These are phyloP conservation scores for Colletotrichum plurivorum DNA, from an alignment of 2,329 filamentous ascomycete species.

Conservation along the genomic window DNA sequence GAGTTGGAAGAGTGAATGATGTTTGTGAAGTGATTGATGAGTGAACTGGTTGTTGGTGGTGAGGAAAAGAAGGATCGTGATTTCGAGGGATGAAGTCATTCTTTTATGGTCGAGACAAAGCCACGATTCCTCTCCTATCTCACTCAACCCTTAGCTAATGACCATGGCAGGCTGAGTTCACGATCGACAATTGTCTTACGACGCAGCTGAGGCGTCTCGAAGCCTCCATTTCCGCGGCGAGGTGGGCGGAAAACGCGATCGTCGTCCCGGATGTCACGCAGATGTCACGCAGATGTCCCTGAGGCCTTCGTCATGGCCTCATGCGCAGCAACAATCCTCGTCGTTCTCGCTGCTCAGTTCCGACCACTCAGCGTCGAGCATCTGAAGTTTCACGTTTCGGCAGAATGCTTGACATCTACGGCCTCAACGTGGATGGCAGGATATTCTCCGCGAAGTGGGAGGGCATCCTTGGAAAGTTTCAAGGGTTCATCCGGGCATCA, in stretches of 20 bases:
- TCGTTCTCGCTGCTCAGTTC: no score
- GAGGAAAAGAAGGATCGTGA: constrained; percentile 1
- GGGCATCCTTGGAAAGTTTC: constrained; percentile 5
- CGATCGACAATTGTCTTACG: constrained; percentile 1
- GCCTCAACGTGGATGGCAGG: not conserved
- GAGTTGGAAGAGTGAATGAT: constrained; percentile 18
- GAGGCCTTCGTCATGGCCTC: constrained; percentile 12
- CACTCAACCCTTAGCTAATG: not conserved
- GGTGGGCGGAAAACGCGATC: constrained; percentile 15
- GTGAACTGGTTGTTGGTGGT: constrained; percentile 22
- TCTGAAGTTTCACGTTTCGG: not conserved
- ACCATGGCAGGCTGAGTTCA: not conserved
- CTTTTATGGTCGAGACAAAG: constrained; percentile 5
- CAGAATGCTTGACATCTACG: constrained; percentile 1
- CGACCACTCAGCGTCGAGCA: not conserved
- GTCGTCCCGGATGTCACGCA: constrained; percentile 10
- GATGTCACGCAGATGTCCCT: not conserved
- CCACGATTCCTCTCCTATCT: no score
- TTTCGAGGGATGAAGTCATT: not conserved
- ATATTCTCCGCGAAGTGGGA: constrained; percentile 21
- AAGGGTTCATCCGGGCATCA: constrained; percentile 12
- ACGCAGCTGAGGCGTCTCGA: not conserved
- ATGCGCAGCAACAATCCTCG: not conserved
- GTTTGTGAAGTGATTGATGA: constrained; percentile 17
- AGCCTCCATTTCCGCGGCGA: not conserved